Evolutionary conservation across 2,329 filamentous ascomycete genomes (phyloP).

Genomic region (Aspergillus ibericus): DNA sequence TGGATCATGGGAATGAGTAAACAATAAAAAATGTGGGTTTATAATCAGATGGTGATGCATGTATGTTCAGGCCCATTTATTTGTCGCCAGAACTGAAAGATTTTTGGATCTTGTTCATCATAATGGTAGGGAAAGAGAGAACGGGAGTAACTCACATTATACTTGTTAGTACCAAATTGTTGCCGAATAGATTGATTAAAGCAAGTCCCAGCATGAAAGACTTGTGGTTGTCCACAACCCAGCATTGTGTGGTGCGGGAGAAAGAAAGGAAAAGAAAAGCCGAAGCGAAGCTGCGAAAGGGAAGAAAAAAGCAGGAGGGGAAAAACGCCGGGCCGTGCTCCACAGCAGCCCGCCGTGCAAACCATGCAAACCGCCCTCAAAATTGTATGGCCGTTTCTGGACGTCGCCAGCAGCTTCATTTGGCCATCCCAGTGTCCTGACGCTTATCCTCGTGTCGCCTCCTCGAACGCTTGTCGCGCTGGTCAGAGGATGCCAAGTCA

Average conservation of each 20-base stretch:
- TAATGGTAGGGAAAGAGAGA: conserved; percentile 4
- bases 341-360: conserved; percentile 27
- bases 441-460: conserved; percentile 4
- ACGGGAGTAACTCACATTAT: conserved; percentile 28
- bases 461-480: conserved; percentile 7
- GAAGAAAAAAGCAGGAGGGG: conserved; percentile 21
- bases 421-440: conserved; percentile 9
- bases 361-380: conserved; percentile 40
- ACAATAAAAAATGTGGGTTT: conserved; percentile 7
- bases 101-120: conserved; percentile 54
- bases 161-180: conserved; percentile 16
- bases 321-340: conserved; percentile 10
- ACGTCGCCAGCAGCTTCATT: conserved; percentile 11
- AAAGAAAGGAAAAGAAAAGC: conserved; percentile 24
- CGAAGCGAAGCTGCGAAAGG: conserved; percentile 16
- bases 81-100: conserved; percentile 52
- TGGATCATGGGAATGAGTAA: not conserved
- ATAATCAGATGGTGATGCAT: conserved; percentile 62
- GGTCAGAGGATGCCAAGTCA: conserved; percentile 16
- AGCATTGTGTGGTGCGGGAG: conserved; percentile 14
- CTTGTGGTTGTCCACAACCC: conserved; percentile 5
- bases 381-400: conserved; percentile 38
- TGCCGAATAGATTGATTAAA: not conserved
- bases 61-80: conserved; percentile 58
- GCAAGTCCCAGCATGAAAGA: conserved; percentile 23